Conservation (phyloP, 1,284 basidiomycete species). For the Hemileia vastatrix region DNA sequence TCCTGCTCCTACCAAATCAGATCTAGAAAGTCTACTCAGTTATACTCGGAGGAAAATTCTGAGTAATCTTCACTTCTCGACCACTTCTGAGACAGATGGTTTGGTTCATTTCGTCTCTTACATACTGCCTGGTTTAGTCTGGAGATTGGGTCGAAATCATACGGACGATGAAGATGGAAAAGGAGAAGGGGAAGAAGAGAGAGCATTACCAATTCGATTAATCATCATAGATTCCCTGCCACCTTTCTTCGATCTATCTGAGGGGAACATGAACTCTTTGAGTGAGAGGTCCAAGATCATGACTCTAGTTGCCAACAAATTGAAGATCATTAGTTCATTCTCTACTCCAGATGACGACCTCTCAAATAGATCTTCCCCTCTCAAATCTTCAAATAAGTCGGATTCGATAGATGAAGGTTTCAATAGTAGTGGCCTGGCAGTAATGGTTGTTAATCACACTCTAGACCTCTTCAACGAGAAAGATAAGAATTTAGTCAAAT, state of each 20-base stretch:
- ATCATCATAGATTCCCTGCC: background rate
- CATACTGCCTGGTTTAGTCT: background rate
- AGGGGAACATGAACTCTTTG: no score
- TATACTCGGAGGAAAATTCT: background rate
- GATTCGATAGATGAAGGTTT: no score
- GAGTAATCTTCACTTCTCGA: background rate
- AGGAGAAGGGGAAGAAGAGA: background rate
- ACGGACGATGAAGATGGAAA: background rate
- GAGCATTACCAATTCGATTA: background rate
- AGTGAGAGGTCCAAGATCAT: no score
- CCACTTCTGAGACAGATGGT: background rate
- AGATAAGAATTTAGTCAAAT: no score
- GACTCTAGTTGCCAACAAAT: no score
- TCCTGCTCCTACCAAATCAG: background rate
- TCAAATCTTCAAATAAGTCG: no score
- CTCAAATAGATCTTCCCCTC: no score
- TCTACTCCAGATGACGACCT: no score
- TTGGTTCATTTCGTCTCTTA: background rate
- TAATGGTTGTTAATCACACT: no score
- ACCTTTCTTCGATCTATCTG: background rate
- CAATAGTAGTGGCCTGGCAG: no score
- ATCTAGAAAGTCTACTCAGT: background rate
- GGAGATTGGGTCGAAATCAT: background rate
- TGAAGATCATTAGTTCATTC: no score
- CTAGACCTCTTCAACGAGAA: no score